A percentile compares a stretch with the other conserved stretches of the same genome.
These are phyloP conservation scores for Verbena officinalis DNA, from an alignment of 257 asterid species.

Conservation along the genomic window DNA sequence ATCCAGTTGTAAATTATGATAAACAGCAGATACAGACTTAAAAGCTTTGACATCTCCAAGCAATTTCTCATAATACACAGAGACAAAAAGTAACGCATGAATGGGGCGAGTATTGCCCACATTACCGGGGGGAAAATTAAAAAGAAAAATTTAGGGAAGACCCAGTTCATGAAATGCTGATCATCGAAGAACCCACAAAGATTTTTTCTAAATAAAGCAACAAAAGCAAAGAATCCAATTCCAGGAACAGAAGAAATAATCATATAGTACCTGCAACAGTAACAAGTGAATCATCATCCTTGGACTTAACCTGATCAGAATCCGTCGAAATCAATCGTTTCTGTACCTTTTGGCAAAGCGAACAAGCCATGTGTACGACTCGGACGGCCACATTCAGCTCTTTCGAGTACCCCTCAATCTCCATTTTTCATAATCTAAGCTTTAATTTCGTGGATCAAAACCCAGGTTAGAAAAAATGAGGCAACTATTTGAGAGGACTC, in stretches of 20 bases:
- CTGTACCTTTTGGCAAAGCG: constrained; percentile 66
- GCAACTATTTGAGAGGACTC: constrained; percentile 4
- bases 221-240: background rate
- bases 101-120: background rate
- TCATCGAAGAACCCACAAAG: background rate
- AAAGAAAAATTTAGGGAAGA: constrained; percentile 1
- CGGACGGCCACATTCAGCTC: constrained; percentile 81
- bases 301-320: constrained; percentile 59
- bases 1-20: background rate
- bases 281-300: constrained; percentile 83
- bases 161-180: background rate
- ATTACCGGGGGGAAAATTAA: background rate
- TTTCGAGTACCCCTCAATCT: constrained; percentile 43
- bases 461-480: constrained; percentile 22
- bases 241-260: background rate
- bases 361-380: constrained; percentile 83
- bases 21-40: background rate
- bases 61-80: background rate
- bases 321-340: constrained; percentile 42
- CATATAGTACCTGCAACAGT: constrained; percentile 66
- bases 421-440: too few species aligned
- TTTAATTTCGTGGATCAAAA: constrained; percentile 26
- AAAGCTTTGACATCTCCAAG: background rate
- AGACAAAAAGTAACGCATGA: background rate
- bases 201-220: background rate